These are phyloP conservation scores for Hippophae rhamnoides DNA, from an alignment of 306 rosid species.

Conservation along the genomic window DNA sequence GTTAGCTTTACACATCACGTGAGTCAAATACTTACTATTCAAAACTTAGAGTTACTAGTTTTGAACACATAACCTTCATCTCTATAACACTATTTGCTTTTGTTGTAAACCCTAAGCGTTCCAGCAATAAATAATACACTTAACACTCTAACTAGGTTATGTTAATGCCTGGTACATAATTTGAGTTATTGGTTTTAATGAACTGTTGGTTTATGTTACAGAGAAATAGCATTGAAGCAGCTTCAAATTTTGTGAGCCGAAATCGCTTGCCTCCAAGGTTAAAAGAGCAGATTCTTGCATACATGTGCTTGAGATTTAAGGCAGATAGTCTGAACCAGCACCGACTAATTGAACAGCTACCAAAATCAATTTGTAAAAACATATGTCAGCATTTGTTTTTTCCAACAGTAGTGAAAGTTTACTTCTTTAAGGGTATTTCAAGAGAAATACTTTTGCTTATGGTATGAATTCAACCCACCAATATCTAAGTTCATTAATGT, in stretches of 20 bases:
- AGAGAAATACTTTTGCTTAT: conserved; percentile 48
- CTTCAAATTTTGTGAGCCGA: conserved; percentile 71
- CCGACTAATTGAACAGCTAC: conserved; percentile 69
- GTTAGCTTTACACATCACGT: no score
- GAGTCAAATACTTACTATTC: no score
- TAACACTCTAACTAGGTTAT: no score
- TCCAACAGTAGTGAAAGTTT: conserved; percentile 52
- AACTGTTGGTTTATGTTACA: conserved; percentile 8
- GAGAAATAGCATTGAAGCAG: conserved; percentile 85
- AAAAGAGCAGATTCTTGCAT: conserved; percentile 69
- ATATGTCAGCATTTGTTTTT: conserved; percentile 66
- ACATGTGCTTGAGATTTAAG: conserved; percentile 84
- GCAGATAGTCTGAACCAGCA: conserved; percentile 86
- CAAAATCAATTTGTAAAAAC: conserved; percentile 70
- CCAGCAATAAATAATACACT: no score
- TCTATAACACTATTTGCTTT: no score
- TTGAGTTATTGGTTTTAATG: not conserved
- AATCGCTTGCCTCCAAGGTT: conserved; percentile 63
- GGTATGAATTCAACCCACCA: conserved; percentile 23
- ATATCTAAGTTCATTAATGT: no score
- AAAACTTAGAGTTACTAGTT: no score
- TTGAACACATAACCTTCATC: no score
- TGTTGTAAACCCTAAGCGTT: no score
- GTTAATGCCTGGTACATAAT: no score
- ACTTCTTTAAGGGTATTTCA: conserved; percentile 69